Base-by-base conservation (phyloP, 208 protist species). In the Angomonas ambiguus region DNA sequence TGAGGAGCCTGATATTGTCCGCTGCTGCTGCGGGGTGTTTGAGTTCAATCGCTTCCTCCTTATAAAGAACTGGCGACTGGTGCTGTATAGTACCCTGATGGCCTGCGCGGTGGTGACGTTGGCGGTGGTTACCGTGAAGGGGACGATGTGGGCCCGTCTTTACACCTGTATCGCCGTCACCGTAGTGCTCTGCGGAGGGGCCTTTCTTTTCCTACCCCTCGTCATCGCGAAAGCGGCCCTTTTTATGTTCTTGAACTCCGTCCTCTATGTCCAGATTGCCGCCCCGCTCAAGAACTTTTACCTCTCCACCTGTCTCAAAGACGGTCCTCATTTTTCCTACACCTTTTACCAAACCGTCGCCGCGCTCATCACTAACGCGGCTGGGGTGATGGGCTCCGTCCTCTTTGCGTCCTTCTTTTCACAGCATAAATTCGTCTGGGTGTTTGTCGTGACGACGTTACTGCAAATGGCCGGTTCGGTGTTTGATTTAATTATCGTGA, bases 401-500 rank as follows among this genome's bases (percentile, higher is more conserved):
- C 2, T 83, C 1, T 90, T 93, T 45, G 58, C 72, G 1, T 77
- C 82, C 64, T 69, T 80, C 27, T 75, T 88, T 56, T 77, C 72
- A 16, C 76, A 83, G 59, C 60, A 48, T 51, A 83, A 69, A 61
- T 90, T 83, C 57, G 80, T 80, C 16, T 35, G 72, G 5, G 72
- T 77, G 30, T 88, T 92, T 60, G 62, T 80, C 22, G 28, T 82
- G 10, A 88, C 86, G 0, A 84, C 79, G 0, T 25, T 88, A 30
- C 41, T 90, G 61, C 38, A 79, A 20, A 76, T 83, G n/a, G 20
- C 79, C 11, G 79, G 67, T 38, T 83, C 73, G 34, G 45, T 88
- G 24, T 83, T 91, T 51, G 87, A 93, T 42, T 2, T 91, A 18
- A 79, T 88, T 69, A 85, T 93, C 18, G 66, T 91, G 51, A 58